Evolutionary conservation across 768 basidiomycete species (phyloP).

Genomic region (Boletus subcaerulescens): DNA sequence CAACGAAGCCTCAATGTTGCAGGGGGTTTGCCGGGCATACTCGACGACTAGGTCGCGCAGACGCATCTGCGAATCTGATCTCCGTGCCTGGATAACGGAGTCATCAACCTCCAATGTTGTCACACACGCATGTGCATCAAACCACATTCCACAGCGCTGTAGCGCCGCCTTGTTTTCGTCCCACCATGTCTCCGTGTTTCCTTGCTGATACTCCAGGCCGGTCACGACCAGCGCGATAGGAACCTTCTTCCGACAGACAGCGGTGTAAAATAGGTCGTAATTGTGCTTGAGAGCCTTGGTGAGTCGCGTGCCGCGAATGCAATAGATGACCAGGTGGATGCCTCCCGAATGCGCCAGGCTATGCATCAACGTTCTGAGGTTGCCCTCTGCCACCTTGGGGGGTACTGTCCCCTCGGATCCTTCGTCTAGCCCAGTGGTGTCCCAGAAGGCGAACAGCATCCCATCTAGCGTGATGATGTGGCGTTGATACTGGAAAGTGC

Average conservation of each 20-base stretch:
- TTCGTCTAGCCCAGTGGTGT: constrained; percentile 9
- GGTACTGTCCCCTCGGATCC: constrained; percentile 6
- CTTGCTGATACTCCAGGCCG: constrained; percentile 30
- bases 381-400: neutral
- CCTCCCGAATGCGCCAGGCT: neutral
- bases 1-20: neutral
- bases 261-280: constrained; percentile 32
- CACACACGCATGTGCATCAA: constrained; percentile 20
- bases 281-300: constrained; percentile 23
- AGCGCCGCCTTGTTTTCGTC: constrained; percentile 25
- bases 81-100: neutral
- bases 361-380: neutral
- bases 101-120: constrained; percentile 2
- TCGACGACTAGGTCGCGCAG: neutral
- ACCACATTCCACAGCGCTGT: constrained; percentile 27
- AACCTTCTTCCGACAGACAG: constrained; percentile 34
- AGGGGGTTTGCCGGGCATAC: neutral
- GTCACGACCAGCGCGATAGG: constrained; percentile 36
- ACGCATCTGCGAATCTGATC: neutral
- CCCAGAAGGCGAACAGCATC: neutral
- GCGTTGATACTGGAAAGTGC: constrained; percentile 3
- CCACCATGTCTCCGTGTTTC: constrained; percentile 29
- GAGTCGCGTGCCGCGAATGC: neutral
- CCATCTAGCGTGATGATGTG: neutral
- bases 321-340: constrained; percentile 9